phyloP scores from a whole-genome alignment of 306 rosid species.

The Rubus parviflorus region DNA sequence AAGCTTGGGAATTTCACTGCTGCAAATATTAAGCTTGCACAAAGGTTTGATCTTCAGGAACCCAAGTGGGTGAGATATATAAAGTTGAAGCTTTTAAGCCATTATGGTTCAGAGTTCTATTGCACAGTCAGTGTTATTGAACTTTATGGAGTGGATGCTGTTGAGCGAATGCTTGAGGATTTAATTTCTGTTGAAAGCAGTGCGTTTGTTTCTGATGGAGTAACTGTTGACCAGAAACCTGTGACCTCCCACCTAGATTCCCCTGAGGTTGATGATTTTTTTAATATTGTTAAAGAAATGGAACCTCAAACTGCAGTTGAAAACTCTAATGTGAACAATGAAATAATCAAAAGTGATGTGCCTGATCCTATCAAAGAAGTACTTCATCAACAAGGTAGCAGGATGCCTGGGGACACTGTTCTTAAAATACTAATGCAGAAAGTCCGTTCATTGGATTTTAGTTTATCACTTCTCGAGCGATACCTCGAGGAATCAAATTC shows the following conservation, averaged over 20 bases:
- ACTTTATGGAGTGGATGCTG: slow-evolving; percentile 92
- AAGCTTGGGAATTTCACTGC: slow-evolving; percentile 81
- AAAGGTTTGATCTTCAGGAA: slow-evolving; percentile 64
- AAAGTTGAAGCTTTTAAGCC: slow-evolving; percentile 75
- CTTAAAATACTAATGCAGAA: slow-evolving; percentile 94
- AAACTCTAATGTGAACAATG: slow-evolving; percentile 43
- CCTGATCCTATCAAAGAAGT: slow-evolving; percentile 73
- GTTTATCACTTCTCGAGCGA: slow-evolving; percentile 80
- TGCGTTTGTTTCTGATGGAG: slow-evolving; percentile 42
- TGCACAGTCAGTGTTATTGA: slow-evolving; percentile 84
- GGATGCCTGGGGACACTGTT: slow-evolving; percentile 98
- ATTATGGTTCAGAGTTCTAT: slow-evolving; percentile 88
- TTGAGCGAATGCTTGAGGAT: slow-evolving; percentile 96
- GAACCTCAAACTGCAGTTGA: slow-evolving; percentile 42
- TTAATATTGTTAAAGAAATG: slow-evolving; percentile 30
- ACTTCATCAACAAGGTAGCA: slow-evolving; percentile 72
- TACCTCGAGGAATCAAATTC: slow-evolving; percentile 77
- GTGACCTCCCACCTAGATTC: slow-evolving; percentile 40
- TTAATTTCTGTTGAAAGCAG: slow-evolving; percentile 61
- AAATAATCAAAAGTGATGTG: slow-evolving; percentile 39
- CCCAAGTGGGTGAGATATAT: slow-evolving; percentile 99
- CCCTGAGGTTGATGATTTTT: slow-evolving; percentile 41
- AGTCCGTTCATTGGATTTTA: slow-evolving; percentile 77
- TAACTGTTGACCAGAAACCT: slow-evolving; percentile 49
- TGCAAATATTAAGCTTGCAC: slow-evolving; percentile 76